A percentile compares a stretch with the other conserved stretches of the same genome.
Evolutionary conservation across 768 basidiomycete genomes (phyloP).

Genomic region (Candolleomyces eurysporus): DNA sequence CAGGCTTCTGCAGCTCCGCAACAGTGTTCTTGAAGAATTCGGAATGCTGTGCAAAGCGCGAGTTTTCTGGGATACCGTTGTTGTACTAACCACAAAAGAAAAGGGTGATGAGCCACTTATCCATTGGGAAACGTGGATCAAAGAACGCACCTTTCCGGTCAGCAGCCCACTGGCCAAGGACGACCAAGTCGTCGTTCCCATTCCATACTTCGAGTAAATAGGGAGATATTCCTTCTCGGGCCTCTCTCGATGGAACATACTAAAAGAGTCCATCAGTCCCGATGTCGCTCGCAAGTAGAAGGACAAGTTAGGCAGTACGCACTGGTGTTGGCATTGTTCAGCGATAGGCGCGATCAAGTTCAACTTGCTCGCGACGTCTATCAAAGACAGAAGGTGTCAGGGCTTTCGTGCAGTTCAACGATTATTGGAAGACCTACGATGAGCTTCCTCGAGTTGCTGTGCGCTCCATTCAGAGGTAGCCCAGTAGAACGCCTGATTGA

Average conservation of each 20-base stretch:
- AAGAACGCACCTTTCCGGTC: constrained; percentile 64
- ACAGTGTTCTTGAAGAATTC: constrained; percentile 54
- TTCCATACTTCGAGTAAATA: constrained; percentile 63
- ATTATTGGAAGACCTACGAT: constrained; percentile 36
- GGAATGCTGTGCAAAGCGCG: constrained; percentile 61
- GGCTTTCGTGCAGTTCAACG: too few species aligned
- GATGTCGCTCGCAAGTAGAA: not conserved
- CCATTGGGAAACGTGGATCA: not conserved
- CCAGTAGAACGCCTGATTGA: constrained; percentile 61
- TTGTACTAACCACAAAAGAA: constrained; percentile 49
- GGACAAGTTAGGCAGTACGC: constrained; percentile 14
- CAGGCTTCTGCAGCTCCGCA: constrained; percentile 50
- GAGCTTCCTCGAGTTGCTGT: constrained; percentile 63
- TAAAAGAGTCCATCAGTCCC: constrained; percentile 23
- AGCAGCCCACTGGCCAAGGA: constrained; percentile 72
- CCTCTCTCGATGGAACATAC: constrained; percentile 75
- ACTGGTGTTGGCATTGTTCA: constrained; percentile 79
- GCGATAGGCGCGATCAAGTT: constrained; percentile 67
- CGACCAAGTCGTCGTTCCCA: constrained; percentile 73
- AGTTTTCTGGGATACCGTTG: constrained; percentile 70
- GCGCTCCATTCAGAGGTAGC: constrained; percentile 81
- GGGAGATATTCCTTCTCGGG: constrained; percentile 79
- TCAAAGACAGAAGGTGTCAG: not conserved
- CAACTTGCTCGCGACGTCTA: constrained; percentile 67
- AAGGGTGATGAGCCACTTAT: not conserved